Percentiles rank a stretch among this genome's conserved stretches.
phyloP scores from a whole-genome alignment of 306 rosid species.

The Aeschynomene evenia region DNA sequence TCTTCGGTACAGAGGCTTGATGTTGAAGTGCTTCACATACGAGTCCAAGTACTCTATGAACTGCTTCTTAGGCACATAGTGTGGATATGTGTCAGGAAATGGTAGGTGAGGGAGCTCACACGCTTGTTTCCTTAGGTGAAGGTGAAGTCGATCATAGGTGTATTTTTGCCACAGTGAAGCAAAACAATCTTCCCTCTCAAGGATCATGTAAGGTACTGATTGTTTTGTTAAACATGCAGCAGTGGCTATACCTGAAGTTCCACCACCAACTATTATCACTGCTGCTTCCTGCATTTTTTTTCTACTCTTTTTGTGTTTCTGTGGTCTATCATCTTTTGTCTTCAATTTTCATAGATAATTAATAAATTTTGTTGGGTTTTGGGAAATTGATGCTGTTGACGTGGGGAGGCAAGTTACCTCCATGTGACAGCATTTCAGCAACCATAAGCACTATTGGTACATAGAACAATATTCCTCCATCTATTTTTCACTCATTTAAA shows the following conservation, averaged over 20 bases:
- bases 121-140: slow-evolving; percentile 49
- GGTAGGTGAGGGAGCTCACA: slow-evolving; percentile 52
- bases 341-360: no score
- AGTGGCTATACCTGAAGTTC: slow-evolving; percentile 60
- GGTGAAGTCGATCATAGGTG: slow-evolving; percentile 62
- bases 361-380: no score
- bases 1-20: slow-evolving; percentile 42
- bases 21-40: slow-evolving; percentile 48
- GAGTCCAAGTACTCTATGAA: slow-evolving; percentile 47
- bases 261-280: slow-evolving; percentile 60
- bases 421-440: no score
- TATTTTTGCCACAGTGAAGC: slow-evolving; percentile 68
- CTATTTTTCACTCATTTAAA: no score
- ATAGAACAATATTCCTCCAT: no score
- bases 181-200: slow-evolving; percentile 60
- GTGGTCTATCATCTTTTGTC: background rate
- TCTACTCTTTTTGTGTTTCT: background rate
- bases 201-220: slow-evolving; percentile 46
- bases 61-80: slow-evolving; percentile 44
- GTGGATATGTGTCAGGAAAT: slow-evolving; percentile 47
- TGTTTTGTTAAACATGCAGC: slow-evolving; percentile 44
- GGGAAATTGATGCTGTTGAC: no score
- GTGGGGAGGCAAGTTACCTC: no score
- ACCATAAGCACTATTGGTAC: no score
- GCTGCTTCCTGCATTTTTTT: slow-evolving; percentile 18